Percentiles rank a stretch among this genome's conserved stretches.
phyloP scores from a whole-genome alignment of 1,284 basidiomycete species.

The Kalmanozyma brasiliensis region DNA sequence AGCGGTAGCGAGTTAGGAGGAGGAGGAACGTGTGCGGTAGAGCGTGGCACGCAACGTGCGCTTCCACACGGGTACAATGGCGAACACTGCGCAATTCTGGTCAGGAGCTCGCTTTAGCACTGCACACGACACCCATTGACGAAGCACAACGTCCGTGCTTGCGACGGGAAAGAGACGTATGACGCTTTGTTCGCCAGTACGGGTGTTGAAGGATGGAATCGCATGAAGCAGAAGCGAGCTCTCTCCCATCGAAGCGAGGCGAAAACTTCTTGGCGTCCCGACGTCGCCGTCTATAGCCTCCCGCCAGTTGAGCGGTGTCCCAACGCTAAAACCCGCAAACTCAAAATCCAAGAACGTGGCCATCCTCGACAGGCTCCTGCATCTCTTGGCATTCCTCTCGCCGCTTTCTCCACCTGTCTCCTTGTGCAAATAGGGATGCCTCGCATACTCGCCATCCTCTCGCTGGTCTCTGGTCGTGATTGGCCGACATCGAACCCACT shows the following conservation, averaged over 20 bases:
- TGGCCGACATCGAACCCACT: neutral
- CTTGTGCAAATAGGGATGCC: slow-evolving; percentile 1
- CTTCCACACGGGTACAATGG: neutral
- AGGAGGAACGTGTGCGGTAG: neutral
- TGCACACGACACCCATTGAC: no score
- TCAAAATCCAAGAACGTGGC: slow-evolving; percentile 30
- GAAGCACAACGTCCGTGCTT: no score
- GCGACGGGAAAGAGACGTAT: no score
- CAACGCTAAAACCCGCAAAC: no score
- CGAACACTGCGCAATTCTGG: no score
- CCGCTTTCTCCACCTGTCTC: neutral
- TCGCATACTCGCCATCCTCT: neutral
- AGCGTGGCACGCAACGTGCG: neutral
- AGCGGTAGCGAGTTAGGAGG: neutral
- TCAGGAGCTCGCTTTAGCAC: no score
- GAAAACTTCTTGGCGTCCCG: neutral
- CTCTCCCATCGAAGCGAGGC: neutral
- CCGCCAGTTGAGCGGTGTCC: no score
- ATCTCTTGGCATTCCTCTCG: slow-evolving; percentile 20
- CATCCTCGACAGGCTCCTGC: slow-evolving; percentile 21
- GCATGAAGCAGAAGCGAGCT: no score
- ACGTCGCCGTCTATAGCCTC: neutral
- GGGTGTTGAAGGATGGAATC: no score
- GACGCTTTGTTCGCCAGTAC: no score
- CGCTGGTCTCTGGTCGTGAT: no score